These are phyloP conservation scores for Phytophthora tubulina DNA, from an alignment of 352 stramenopile genomes.

Conservation along the genomic window DNA sequence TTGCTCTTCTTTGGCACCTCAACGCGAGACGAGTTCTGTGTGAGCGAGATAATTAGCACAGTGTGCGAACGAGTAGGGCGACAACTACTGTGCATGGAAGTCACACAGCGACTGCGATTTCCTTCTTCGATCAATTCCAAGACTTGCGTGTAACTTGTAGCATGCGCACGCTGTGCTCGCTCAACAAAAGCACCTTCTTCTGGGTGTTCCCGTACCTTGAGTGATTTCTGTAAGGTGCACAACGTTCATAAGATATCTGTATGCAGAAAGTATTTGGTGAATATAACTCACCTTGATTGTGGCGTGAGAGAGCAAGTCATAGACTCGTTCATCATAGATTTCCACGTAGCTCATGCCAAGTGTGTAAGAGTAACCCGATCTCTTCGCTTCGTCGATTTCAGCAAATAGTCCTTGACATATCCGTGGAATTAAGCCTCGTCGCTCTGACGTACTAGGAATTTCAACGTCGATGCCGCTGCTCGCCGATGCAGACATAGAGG, in stretches of 20 bases:
- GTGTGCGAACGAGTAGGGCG: slow-evolving; percentile 71
- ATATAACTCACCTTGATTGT: slow-evolving; percentile 37
- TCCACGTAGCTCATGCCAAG: slow-evolving; percentile 85
- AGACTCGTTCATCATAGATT: slow-evolving; percentile 83
- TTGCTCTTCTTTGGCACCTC: slow-evolving; percentile 59
- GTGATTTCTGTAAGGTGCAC: slow-evolving; percentile 47
- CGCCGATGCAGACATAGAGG: slow-evolving; percentile 8
- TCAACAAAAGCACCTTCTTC: slow-evolving; percentile 77
- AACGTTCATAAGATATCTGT: slow-evolving; percentile 6
- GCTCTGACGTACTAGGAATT: slow-evolving; percentile 1
- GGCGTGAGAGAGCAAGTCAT: slow-evolving; percentile 61
- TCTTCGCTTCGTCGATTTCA: slow-evolving; percentile 47
- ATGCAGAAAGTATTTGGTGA: background rate
- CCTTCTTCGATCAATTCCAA: slow-evolving; percentile 70
- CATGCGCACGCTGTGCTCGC: slow-evolving; percentile 54
- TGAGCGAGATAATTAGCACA: slow-evolving; percentile 71
- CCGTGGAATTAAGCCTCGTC: slow-evolving; percentile 64
- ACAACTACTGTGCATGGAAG: slow-evolving; percentile 54
- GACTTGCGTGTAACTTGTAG: slow-evolving; percentile 63
- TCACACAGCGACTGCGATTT: slow-evolving; percentile 64
- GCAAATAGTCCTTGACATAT: slow-evolving; percentile 73
- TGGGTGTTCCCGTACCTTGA: slow-evolving; percentile 81
- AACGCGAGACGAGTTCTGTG: slow-evolving; percentile 33
- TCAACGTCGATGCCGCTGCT: slow-evolving; percentile 1
- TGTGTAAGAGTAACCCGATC: slow-evolving; percentile 23